Base-by-base conservation (phyloP, 768 basidiomycete genomes). In the Aureoboletus auriporus region DNA sequence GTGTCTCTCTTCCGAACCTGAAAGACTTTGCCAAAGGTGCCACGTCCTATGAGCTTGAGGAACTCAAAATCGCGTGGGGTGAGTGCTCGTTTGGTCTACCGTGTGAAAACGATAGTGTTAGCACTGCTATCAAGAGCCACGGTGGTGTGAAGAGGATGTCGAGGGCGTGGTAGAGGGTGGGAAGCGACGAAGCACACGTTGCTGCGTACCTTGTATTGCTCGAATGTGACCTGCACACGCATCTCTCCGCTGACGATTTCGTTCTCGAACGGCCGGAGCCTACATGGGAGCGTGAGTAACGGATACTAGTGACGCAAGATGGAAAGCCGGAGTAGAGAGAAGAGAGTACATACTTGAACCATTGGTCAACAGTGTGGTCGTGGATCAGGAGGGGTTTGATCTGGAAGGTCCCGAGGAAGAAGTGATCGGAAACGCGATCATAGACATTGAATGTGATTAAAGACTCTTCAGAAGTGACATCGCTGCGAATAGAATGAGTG, bases 1-100 rank as follows among this genome's bases (percentile, higher is more conserved):
- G 96, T 99, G 73, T 99, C 94, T 66, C 77, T 84, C 73, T 99
- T 99, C 52, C 96, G 90, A 42, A 99, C 96, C 69, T 99, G 96
- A 77, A 97, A 98, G 16, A 99, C 96, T 46, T 93, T 89, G 41
- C 94, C 96, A 66, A 99, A 99, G 0, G 96, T 98, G 2, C 96
- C 96, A 42, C 93, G 84, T 49, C 96, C 96, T 69, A 99, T 98
- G 49, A 99, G 87, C 68, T 96, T 96, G 62, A 99, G 83, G 72
- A 98, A 96, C 64, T 98, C 95, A 61, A 99, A 99, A 65, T 97
- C 95, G 63, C 89, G 84, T 28, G 94, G 93, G n/a, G 83, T 88
- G 42, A 97, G 79, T 6, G 89, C 82, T 39, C 84, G 83, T 72
- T 89, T 92, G 40, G 82, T 87, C 90, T 92, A 65, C 44, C 56